These are phyloP conservation scores for Capsicum baccatum DNA, from an alignment of 257 asterid species.

Conservation along the genomic window DNA sequence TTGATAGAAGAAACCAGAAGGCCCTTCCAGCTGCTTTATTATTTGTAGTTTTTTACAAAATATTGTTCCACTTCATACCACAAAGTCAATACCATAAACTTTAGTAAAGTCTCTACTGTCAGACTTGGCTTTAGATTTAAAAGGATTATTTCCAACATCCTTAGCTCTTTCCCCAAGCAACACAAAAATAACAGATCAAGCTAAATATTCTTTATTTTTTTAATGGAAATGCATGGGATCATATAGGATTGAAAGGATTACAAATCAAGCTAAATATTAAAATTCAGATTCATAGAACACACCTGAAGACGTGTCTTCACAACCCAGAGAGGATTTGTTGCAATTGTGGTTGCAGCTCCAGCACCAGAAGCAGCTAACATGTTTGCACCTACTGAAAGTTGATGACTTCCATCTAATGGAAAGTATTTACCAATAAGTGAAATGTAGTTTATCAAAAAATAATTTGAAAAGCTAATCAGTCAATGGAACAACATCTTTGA, in stretches of 20 bases:
- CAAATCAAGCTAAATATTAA: neutral
- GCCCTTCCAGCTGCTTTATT: constrained; percentile 19
- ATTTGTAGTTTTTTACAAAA: neutral
- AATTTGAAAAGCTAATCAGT: constrained; percentile 19
- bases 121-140: neutral
- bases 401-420: constrained; percentile 70
- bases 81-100: neutral
- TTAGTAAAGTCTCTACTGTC: neutral
- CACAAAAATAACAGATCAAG: neutral
- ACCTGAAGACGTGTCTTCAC: constrained; percentile 97
- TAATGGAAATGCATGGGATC: neutral
- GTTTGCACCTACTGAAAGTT: constrained; percentile 85
- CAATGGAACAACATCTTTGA: constrained; percentile 15
- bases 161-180: constrained; percentile 1
- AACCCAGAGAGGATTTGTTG: constrained; percentile 98
- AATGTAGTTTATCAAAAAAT: neutral
- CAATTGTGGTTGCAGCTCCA: constrained; percentile 87
- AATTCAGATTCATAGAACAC: constrained; percentile 34
- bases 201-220: neutral
- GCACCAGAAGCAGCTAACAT: constrained; percentile 98
- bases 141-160: constrained; percentile 2
- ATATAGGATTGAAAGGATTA: neutral
- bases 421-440: neutral
- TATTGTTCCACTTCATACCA: neutral
- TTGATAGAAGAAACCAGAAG: neutral